Base-by-base conservation (phyloP, 805 yeast genomes). In the Candida chauliodis region DNA sequence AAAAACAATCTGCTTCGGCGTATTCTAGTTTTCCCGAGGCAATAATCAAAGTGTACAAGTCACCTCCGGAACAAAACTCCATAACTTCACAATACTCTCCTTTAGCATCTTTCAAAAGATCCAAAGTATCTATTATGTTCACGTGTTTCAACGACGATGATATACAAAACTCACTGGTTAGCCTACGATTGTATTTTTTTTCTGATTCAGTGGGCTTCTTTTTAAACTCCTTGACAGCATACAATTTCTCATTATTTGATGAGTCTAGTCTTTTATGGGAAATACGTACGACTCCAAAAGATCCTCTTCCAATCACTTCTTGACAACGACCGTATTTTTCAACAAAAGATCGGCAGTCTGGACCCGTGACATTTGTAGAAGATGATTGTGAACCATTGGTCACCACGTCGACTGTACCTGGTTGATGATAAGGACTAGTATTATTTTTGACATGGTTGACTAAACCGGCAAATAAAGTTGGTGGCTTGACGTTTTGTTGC, bases 261-360 rank as follows among this genome's bases (percentile, higher is more conserved):
- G 42, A 26, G 2, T 34, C 41, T 8, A 63, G 47, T 51, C 76
- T 79, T 57, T 83, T 83, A 66, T 90, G 97, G 5, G 95, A 76
- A 4, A 93, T 78, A 44, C 96, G 72, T 15, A 91, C 98, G 32
- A 88, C 87, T 14, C 99, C 99, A 66, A 85, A 91, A 0, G 96
- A 81, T 15, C 98, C 98, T 36, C 85, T 76, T 18, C 99, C 99
- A 46, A 93, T 77, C 34, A 90, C 86, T 58, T 91, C 98, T 61
- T 88, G 96, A 58, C 98, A 91, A 37, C 84, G 75, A 30, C 99
- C 99, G 58, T 91, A 91, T 56, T 90, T 85, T 50, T 89, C 90
- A 7, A 79, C 83, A 58, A 91, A 84, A 8, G 90, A 78, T 34
- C 78, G 53, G 24, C 66, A 53, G 51, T 71, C 77, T 3, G 41